A percentile compares a stretch with the other conserved stretches of the same genome.
These are phyloP conservation scores for Thalassia testudinum DNA, from an alignment of 116 monocot species.

Conservation along the genomic window DNA sequence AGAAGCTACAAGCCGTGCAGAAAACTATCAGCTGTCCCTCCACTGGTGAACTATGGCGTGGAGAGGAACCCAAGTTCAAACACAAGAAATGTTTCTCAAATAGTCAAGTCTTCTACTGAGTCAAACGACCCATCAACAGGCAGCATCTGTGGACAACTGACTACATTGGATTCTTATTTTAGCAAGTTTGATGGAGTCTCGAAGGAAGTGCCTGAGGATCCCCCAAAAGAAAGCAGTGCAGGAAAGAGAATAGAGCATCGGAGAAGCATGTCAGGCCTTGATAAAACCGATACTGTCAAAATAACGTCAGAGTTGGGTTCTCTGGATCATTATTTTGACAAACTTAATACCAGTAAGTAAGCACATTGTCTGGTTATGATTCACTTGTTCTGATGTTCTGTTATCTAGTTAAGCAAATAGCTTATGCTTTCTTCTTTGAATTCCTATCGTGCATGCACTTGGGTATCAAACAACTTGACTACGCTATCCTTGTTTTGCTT, in stretches of 20 bases:
- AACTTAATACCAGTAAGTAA: constrained; percentile 7
- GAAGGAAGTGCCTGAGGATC: not conserved
- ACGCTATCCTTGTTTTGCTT: no score
- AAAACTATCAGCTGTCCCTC: no score
- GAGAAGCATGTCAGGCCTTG: not conserved
- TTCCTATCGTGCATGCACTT: no score
- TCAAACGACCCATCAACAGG: not conserved
- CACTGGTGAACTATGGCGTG: not conserved
- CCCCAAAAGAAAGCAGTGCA: not conserved
- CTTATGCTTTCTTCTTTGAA: no score
- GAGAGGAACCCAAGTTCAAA: not conserved
- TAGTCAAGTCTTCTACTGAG: not conserved
- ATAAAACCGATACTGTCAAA: not conserved
- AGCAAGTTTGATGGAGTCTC: constrained; percentile 3
- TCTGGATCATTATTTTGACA: constrained; percentile 13
- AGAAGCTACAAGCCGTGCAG: no score
- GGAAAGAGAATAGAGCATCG: not conserved
- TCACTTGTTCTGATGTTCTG: no score
- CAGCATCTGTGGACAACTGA: constrained; percentile 4
- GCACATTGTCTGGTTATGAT: no score
- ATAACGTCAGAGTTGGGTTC: constrained; percentile 5
- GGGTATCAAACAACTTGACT: no score
- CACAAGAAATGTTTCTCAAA: constrained; percentile 6
- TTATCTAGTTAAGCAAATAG: no score
- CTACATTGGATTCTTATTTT: constrained; percentile 11